Base-by-base conservation (phyloP, 2,329 filamentous ascomycete species). In the Alternaria alternata region DNA sequence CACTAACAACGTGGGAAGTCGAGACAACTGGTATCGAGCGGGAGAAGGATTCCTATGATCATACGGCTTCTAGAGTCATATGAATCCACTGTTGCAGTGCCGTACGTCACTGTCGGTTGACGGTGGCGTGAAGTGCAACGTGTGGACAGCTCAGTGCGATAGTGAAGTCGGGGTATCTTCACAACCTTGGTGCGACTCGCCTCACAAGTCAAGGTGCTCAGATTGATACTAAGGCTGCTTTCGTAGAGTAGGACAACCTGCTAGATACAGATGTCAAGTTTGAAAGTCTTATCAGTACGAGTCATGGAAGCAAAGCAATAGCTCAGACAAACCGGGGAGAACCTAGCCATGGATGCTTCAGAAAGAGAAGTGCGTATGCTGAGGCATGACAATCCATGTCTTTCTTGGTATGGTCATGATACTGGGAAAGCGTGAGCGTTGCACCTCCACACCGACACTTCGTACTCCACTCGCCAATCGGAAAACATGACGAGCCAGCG, bases 381-480 rank as follows among this genome's bases (percentile, higher is more conserved):
- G 30, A 16, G 7, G 32, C 12, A 34, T 18, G 5, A 22, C 36
- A 11, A 5, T 47, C 28, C 12, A 24, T 34, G 18, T 30, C 34
- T n/a, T 30, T 41, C 24, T 54, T 20, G 36, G 52, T n/a, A n/a
- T 22, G 24, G n/a, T 39, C 8, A 39, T n/a, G n/a, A 39, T 38
- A 47, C 47, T 57, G 24, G 28, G 1, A 48, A 5, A 16, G 44
- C 16, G 28, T 20, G 20, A 48, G 46, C 46, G 20, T 22, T 34
- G 57, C 52, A 49, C 57, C 69, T 66, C 64, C 63, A 69, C 68
- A 69, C 65, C 42, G 34, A 41, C 51, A 48, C 51, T 52, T 48
- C 42, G 51, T 54, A 54, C 51, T 54, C 66, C 59, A 61, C 61
- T 69, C 71, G 71, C 67, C 68, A 70, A 69, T 66, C 64, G 61